These are phyloP conservation scores for Azolla pinnata DNA, from an alignment of 75 land plant species.

Conservation along the genomic window DNA sequence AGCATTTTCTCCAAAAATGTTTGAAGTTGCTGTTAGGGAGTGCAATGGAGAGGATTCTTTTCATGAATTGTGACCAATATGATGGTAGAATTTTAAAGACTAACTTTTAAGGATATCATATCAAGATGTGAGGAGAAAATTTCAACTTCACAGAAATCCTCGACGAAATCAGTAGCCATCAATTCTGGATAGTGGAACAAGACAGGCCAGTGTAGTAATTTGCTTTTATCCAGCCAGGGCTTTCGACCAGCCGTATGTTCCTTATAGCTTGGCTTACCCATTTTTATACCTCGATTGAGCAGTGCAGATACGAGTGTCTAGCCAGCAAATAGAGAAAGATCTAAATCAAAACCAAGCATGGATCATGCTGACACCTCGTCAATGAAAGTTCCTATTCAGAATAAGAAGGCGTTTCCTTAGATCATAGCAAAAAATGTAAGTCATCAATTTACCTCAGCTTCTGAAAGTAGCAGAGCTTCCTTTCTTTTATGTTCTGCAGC, in stretches of 20 bases:
- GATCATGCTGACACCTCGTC: neutral
- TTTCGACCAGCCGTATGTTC: slow-evolving; percentile 63
- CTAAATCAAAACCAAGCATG: neutral
- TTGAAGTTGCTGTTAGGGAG: slow-evolving; percentile 14
- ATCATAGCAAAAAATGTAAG: neutral
- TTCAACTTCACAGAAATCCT: slow-evolving; percentile 87
- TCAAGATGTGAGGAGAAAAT: slow-evolving; percentile 74
- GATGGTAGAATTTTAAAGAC: neutral
- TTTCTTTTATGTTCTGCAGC: slow-evolving; percentile 28
- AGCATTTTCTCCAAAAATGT: slow-evolving; percentile 71
- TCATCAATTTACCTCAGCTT: slow-evolving; percentile 89
- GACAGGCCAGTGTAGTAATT: slow-evolving; percentile 96
- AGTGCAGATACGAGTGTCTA: slow-evolving; percentile 57
- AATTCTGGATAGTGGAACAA: slow-evolving; percentile 83
- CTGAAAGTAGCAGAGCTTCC: slow-evolving; percentile 29
- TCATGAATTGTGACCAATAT: neutral
- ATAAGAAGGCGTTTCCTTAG: neutral
- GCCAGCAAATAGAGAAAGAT: slow-evolving; percentile 2
- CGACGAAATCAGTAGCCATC: slow-evolving; percentile 90
- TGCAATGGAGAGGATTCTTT: slow-evolving; percentile 24
- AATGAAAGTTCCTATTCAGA: neutral
- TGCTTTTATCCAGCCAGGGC: slow-evolving; percentile 59
- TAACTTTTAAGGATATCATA: slow-evolving; percentile 55
- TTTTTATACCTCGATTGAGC: slow-evolving; percentile 43
- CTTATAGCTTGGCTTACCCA: slow-evolving; percentile 59